Percentiles rank a stretch among this genome's conserved stretches.
phyloP scores from a whole-genome alignment of 2,329 filamentous ascomycete species.

The Penicillium sp. region DNA sequence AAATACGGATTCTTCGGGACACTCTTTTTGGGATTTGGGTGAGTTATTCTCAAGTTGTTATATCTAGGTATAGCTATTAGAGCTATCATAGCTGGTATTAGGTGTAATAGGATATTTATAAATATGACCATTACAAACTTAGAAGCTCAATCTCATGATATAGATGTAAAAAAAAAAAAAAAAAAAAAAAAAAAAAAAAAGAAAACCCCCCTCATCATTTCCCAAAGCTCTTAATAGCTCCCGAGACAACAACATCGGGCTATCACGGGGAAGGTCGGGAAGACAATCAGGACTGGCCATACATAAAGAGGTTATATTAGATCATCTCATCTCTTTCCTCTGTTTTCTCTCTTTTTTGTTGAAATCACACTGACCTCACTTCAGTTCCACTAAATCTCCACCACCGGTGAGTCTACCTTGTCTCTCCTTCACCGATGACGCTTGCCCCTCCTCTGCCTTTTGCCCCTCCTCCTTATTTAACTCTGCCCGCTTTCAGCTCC shows the following conservation, averaged over 20 bases:
- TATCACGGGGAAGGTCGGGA: slow-evolving; percentile 19
- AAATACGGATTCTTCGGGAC: slow-evolving; percentile 19
- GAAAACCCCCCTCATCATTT: too few relatives aligned
- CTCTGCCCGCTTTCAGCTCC: slow-evolving; percentile 26
- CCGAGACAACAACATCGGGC: slow-evolving; percentile 13
- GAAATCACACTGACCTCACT: slow-evolving; percentile 42
- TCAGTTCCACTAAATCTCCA: slow-evolving; percentile 33
- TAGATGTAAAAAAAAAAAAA: not conserved
- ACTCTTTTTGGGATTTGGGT: not conserved
- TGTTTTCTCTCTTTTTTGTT: slow-evolving; percentile 11
- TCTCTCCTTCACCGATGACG: slow-evolving; percentile 28
- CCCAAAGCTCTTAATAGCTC: not conserved
- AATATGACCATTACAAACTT: not conserved
- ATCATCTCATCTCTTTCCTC: slow-evolving; percentile 5
- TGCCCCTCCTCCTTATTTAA: slow-evolving; percentile 26
- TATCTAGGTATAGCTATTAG: not conserved
- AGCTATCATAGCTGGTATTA: not conserved
- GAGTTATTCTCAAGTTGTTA: not conserved
- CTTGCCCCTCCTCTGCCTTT: slow-evolving; percentile 23
- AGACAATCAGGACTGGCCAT: slow-evolving; percentile 6
- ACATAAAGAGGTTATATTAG: slow-evolving; percentile 9
- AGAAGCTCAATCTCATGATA: not conserved
- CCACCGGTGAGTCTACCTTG: slow-evolving; percentile 35
- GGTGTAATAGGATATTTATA: not conserved
- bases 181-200: too few relatives aligned